Evolutionary conservation across 352 stramenopile species (phyloP), one percentile per base, ranked within the genome.

Genomic region (Globisporangium spiculum): DNA sequence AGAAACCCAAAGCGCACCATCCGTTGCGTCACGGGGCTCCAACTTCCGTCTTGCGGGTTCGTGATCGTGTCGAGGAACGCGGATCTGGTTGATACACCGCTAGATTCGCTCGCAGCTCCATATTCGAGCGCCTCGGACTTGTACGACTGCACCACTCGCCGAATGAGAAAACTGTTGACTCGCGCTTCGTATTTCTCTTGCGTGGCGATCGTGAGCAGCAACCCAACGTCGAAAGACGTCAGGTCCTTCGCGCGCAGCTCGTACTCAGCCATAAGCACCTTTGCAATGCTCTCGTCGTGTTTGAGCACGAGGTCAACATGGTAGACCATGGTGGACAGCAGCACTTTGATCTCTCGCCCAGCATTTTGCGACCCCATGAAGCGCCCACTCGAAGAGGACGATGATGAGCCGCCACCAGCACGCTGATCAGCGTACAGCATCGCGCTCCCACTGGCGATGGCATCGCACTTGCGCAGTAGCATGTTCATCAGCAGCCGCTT

Each of bases 291-390:
- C 5, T 83, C 67, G 52, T 83, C 78, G 52, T 90, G 76, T 27
- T 78, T 71, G 57, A 88, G 61, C 14, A 80, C 72, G 55, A 84
- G 75, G 32, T 86, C 79, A 1, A 86, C 56, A 34, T 90, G 78
- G 63, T 88, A 88, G 16, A 90, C 60, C 48, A 90, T 79, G 6
- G 78, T 90, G 18, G 79, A 84, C 41, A 82, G 75, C 1, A 83
- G 58, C 32, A 65, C 66, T 24, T 71, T 70, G 10, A 84, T 56
- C 36, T 84, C 74, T 10, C 69, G 65, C 3, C 65, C 60, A 12
- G 50, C 22, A n/a, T 58, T 52, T 32, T 46, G 6, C 30, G n/a
- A 1, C 12, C 59, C 50, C 24, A 4, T 27, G n/a, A 46, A 30
- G 8, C 20, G 30, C 16, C 56, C n/a, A 62, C 32, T 16, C 10